Base-by-base conservation (phyloP, 2,329 filamentous ascomycete species). In the Claviceps africana region DNA sequence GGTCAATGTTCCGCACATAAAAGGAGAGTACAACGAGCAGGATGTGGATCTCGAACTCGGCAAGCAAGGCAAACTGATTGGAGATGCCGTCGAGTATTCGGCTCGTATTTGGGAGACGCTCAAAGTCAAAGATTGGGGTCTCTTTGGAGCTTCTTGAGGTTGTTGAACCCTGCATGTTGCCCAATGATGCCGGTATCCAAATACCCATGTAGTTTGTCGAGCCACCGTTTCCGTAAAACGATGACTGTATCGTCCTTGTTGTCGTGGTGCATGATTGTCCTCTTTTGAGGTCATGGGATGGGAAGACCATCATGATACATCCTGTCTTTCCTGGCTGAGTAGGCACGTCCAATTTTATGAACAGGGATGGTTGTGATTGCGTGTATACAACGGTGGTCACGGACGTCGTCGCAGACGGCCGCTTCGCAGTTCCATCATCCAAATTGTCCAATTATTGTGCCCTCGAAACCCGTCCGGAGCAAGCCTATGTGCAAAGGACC, bases 1-100 rank as follows among this genome's bases (percentile, higher is more conserved):
- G 42, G 80, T 95, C 63, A 96, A 95, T 67, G 86, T 95, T 47
- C 91, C 90, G 30, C 85, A 93, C 63, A 83, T 88, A 58, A 76
- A 79, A 59, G 83, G 83, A 56, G 80, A 86, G 65, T 88, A 88
- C 64, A 74, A 82, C 60, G 79, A 82, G 65, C 82, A 84, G 9
- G 82, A 88, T 33, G 79, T 91, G 17, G 80, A 87, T 62, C 68
- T 83, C 52, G 75, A 81, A 62, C 67, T 81, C 53, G 82, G 82
- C 17, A 82, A 78, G 63, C 76, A 78, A 61, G 85, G 83, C 4
- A 76, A 80, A 65, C 69, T 86, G 57, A 82, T 87, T 60, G 83
- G 82, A 50, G 76, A 83, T 59, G 78, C 77, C 6, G 77, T 84
- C 39, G 84, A 87, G 64, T 81, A 85, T 62, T 80, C 80, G 3